phyloP scores from a whole-genome alignment of 2,329 filamentous ascomycete genomes.

The Raffaelea arxii region DNA sequence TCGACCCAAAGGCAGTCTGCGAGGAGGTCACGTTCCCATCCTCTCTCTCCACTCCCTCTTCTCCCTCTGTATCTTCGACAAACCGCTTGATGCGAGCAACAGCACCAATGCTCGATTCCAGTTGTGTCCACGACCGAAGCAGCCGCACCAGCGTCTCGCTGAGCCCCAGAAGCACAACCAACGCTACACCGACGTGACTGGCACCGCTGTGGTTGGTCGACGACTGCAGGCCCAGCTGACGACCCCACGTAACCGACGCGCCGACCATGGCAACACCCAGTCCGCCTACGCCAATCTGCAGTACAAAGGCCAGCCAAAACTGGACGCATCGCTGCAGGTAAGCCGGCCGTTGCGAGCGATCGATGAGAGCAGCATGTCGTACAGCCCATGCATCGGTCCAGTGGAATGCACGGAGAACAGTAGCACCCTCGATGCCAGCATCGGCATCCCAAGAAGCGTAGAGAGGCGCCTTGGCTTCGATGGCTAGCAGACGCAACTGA shows the following conservation, averaged over 20 bases:
- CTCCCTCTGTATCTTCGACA: background rate
- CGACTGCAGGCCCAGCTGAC: background rate
- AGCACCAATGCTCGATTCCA: background rate
- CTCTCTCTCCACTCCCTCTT: background rate
- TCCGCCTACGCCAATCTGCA: background rate
- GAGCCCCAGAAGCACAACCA: background rate
- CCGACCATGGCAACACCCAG: background rate
- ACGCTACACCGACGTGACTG: background rate
- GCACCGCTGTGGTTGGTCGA: no score
- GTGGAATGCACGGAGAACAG: background rate
- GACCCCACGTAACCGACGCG: background rate
- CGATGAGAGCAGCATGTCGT: background rate
- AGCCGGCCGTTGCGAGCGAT: background rate
- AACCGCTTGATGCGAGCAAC: background rate
- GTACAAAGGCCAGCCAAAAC: conserved; percentile 2
- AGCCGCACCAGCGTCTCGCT: background rate
- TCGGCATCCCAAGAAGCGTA: background rate
- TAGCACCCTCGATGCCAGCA: background rate
- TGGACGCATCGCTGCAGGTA: conserved; percentile 2
- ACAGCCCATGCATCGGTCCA: background rate
- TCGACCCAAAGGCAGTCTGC: no score
- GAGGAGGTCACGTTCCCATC: no score
- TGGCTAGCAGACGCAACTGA: background rate
- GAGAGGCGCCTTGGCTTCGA: background rate
- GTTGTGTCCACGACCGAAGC: background rate